A percentile compares a stretch with the other conserved stretches of the same genome.
Conservation (phyloP, 306 rosid species). For the Corylus americana region DNA sequence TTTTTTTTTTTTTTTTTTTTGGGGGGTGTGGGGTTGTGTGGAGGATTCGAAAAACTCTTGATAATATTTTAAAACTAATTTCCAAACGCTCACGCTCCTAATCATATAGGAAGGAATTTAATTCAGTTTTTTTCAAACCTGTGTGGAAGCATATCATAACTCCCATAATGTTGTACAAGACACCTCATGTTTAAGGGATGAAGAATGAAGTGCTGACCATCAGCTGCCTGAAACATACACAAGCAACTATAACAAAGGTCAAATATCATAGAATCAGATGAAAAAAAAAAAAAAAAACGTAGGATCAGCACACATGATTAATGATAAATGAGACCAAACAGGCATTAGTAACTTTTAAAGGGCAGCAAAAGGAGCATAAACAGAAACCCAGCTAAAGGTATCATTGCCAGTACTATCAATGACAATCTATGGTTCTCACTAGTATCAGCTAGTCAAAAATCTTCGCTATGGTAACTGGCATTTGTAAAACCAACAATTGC, state of each 20-base stretch:
- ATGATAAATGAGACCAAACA: neutral
- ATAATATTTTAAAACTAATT: no score
- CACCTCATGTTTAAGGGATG: constrained; percentile 92
- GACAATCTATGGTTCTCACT: neutral
- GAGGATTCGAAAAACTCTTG: neutral
- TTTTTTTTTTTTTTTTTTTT: neutral
- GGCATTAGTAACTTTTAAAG: neutral
- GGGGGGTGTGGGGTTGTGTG: no score
- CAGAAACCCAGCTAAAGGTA: neutral
- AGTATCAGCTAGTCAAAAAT: neutral
- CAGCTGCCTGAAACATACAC: constrained; percentile 73
- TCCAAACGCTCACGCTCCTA: neutral
- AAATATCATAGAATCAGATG: constrained; percentile 12
- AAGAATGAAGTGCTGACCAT: constrained; percentile 96
- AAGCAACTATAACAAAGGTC: constrained; percentile 24
- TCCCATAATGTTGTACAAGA: constrained; percentile 78
- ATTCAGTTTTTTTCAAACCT: constrained; percentile 51
- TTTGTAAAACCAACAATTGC: constrained; percentile 12
- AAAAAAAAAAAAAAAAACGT: neutral
- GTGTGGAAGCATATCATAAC: constrained; percentile 76
- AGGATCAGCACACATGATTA: neutral
- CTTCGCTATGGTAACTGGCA: neutral
- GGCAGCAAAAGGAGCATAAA: neutral
- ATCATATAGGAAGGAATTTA: constrained; percentile 18
- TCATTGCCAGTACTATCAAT: neutral